A percentile compares a stretch with the other conserved stretches of the same genome.
These are phyloP conservation scores for Ustilago crameri DNA, from an alignment of 1,284 basidiomycete species.

Conservation along the genomic window DNA sequence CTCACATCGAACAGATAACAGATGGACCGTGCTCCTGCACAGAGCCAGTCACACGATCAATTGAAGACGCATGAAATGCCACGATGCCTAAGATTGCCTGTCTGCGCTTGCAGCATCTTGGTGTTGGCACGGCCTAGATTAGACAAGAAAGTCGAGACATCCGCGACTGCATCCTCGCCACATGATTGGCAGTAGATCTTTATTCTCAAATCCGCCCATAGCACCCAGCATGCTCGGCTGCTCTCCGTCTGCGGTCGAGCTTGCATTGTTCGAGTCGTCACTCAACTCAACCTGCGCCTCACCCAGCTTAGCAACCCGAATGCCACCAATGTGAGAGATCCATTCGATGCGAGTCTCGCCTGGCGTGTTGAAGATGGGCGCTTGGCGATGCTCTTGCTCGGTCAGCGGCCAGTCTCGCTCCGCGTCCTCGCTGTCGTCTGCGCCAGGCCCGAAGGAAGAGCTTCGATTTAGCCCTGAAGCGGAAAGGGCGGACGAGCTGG, in stretches of 20 bases:
- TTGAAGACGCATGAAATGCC: not conserved
- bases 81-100: not conserved
- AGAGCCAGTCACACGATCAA: not conserved
- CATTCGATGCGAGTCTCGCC: conserved; percentile 59
- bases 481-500: conserved; percentile 30
- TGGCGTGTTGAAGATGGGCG: conserved; percentile 54
- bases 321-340: conserved; percentile 63
- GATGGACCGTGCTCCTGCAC: not conserved
- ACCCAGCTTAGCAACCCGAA: conserved; percentile 50
- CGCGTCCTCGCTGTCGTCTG: conserved; percentile 2
- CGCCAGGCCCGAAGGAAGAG: conserved; percentile 17
- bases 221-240: conserved; percentile 35
- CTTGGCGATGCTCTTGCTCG: conserved; percentile 38
- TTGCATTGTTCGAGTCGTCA: not conserved
- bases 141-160: conserved; percentile 52
- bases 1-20: not conserved
- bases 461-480: conserved; percentile 33
- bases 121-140: not conserved
- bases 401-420: conserved; percentile 45
- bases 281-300: conserved; percentile 35
- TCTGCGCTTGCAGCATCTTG: not conserved
- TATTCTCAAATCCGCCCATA: conserved; percentile 38
- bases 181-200: conserved; percentile 45
- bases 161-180: conserved; percentile 51
- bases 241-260: not conserved